phyloP scores from a whole-genome alignment of 371 early-diverging fungal species.

The Rhizopus arrhizus region DNA sequence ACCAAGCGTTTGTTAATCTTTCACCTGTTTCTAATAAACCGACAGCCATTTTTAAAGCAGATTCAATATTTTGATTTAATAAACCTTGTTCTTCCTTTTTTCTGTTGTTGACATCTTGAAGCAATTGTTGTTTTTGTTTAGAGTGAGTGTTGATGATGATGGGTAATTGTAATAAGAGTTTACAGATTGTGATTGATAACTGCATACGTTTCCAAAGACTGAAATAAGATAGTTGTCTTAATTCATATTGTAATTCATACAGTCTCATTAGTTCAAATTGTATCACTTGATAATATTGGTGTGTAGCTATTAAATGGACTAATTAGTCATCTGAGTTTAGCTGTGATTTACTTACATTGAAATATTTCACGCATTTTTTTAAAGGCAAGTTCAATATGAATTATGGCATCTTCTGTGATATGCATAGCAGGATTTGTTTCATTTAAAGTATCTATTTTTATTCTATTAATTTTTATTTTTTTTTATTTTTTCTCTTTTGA shows the following conservation, averaged over 20 bases:
- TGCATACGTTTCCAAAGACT: slow-evolving; percentile 62
- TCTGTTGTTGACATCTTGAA: no score
- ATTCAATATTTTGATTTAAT: slow-evolving; percentile 55
- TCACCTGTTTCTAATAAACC: slow-evolving; percentile 59
- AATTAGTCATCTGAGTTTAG: background rate
- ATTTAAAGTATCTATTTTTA: background rate
- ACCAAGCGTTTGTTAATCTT: slow-evolving; percentile 41
- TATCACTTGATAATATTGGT: slow-evolving; percentile 62
- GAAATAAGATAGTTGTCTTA: slow-evolving; percentile 60
- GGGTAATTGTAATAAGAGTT: slow-evolving; percentile 59
- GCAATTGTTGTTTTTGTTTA: slow-evolving; percentile 10
- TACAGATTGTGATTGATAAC: slow-evolving; percentile 58
- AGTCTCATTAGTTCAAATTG: slow-evolving; percentile 64
- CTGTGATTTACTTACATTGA: slow-evolving; percentile 42
- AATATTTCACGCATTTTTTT: slow-evolving; percentile 59
- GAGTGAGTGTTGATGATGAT: slow-evolving; percentile 57
- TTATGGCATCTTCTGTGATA: slow-evolving; percentile 65
- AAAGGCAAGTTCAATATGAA: slow-evolving; percentile 62
- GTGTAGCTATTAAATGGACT: slow-evolving; percentile 44
- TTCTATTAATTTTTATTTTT: background rate
- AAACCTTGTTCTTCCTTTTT: slow-evolving; percentile 28
- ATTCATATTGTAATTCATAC: slow-evolving; percentile 62
- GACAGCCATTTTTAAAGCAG: slow-evolving; percentile 57
- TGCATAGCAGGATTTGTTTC: slow-evolving; percentile 56
- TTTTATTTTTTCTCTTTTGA: background rate